Evolutionary conservation across 83 land plant species (phyloP).

Genomic region (Thuja plicata): DNA sequence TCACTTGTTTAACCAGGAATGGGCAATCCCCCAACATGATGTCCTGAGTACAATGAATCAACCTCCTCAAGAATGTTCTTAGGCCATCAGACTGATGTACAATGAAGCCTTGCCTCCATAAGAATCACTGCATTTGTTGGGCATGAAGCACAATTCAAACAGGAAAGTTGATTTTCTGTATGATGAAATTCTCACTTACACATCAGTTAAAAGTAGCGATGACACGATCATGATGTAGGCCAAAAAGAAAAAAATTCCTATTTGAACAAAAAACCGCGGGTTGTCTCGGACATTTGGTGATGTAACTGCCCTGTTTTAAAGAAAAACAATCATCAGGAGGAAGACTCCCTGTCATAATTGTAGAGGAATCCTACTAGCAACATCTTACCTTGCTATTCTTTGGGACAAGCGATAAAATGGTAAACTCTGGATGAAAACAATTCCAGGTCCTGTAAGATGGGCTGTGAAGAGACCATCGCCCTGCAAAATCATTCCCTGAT

Average conservation of each 20-base stretch:
- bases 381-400: constrained; percentile 72
- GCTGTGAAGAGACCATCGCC: constrained; percentile 62
- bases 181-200: constrained; percentile 18
- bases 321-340: neutral
- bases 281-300: constrained; percentile 87
- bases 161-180: neutral
- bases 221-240: constrained; percentile 78
- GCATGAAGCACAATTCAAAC: neutral
- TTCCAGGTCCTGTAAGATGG: constrained; percentile 83
- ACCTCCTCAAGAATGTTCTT: neutral
- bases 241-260: constrained; percentile 67
- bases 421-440: constrained; percentile 92
- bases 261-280: constrained; percentile 76
- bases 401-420: constrained; percentile 80
- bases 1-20: neutral
- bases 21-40: neutral
- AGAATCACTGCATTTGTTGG: neutral
- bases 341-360: neutral
- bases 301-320: constrained; percentile 71
- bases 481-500: constrained; percentile 30
- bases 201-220: constrained; percentile 74
- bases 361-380: neutral
- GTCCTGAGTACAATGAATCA: neutral
- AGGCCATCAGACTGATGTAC: neutral
- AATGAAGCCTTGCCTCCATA: neutral